Conservation (phyloP, 805 yeast genomes). For the Candida wancherniae region DNA sequence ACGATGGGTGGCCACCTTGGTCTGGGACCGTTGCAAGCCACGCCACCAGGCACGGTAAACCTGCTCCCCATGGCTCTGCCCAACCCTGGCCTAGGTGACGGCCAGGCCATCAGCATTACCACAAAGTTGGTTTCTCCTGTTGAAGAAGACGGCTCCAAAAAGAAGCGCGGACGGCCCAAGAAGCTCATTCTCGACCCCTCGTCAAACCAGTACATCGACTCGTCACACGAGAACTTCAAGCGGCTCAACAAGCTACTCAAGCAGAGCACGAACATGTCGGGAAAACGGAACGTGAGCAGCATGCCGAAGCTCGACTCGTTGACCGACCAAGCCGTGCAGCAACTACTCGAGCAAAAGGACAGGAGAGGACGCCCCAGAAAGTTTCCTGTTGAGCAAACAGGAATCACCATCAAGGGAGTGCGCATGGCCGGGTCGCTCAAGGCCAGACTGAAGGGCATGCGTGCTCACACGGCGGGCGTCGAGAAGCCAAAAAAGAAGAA, state of each 20-base stretch:
- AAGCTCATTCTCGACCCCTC: slow-evolving; percentile 38
- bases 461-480: no score
- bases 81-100: neutral
- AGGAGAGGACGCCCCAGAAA: slow-evolving; percentile 49
- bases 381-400: slow-evolving; percentile 43
- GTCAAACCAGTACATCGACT: slow-evolving; percentile 37
- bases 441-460: slow-evolving; percentile 5
- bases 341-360: slow-evolving; percentile 37
- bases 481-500: slow-evolving; percentile 8
- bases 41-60: no score
- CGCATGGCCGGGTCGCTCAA: slow-evolving; percentile 33
- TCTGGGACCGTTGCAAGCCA: no score
- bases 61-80: no score
- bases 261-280: slow-evolving; percentile 9
- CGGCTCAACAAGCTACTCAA: slow-evolving; percentile 30
- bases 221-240: slow-evolving; percentile 39
- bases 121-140: slow-evolving; percentile 9
- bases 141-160: slow-evolving; percentile 19
- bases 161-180: slow-evolving; percentile 40
- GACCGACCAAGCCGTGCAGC: slow-evolving; percentile 16
- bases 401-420: slow-evolving; percentile 40
- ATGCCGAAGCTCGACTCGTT: slow-evolving; percentile 9
- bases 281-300: slow-evolving; percentile 4
- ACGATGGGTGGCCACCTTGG: no score
- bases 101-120: slow-evolving; percentile 2